Percentiles rank a stretch among this genome's conserved stretches.
phyloP scores from a whole-genome alignment of 306 rosid genomes.

The Mimosa bimucronata region DNA sequence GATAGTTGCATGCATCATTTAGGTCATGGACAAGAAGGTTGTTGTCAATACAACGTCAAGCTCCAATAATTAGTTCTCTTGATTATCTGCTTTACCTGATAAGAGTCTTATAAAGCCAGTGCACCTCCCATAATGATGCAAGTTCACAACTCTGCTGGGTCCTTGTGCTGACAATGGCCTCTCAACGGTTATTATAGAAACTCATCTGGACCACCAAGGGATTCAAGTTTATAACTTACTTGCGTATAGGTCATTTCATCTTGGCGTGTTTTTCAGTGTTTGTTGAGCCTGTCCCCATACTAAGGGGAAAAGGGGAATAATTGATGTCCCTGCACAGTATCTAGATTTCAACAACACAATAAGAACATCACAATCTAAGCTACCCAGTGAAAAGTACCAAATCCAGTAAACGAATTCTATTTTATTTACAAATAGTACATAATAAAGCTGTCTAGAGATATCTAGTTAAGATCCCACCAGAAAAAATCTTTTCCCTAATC shows the following conservation, averaged over 20 bases:
- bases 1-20: neutral
- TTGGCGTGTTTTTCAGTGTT: constrained; percentile 33
- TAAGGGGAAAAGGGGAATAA: neutral
- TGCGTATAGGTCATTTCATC: constrained; percentile 37
- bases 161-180: neutral
- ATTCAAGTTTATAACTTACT: constrained; percentile 14
- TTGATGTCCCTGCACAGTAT: neutral
- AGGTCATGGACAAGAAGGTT: constrained; percentile 35
- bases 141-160: constrained; percentile 19
- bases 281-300: neutral
- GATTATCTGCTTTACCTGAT: constrained; percentile 1
- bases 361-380: constrained; percentile 1
- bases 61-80: constrained; percentile 25
- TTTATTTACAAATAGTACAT: constrained; percentile 24
- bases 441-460: constrained; percentile 14
- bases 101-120: constrained; percentile 15
- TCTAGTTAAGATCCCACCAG: constrained; percentile 13
- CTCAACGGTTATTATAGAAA: neutral
- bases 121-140: neutral
- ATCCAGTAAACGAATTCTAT: constrained; percentile 20
- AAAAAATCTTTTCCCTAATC: constrained; percentile 3
- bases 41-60: constrained; percentile 36
- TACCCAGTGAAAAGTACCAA: constrained; percentile 7
- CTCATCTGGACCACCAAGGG: neutral
- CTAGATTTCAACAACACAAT: neutral